Percentiles rank a stretch among this genome's conserved stretches.
Conservation (phyloP, 169 alveolate genomes). For the Plasmodium ovale region DNA sequence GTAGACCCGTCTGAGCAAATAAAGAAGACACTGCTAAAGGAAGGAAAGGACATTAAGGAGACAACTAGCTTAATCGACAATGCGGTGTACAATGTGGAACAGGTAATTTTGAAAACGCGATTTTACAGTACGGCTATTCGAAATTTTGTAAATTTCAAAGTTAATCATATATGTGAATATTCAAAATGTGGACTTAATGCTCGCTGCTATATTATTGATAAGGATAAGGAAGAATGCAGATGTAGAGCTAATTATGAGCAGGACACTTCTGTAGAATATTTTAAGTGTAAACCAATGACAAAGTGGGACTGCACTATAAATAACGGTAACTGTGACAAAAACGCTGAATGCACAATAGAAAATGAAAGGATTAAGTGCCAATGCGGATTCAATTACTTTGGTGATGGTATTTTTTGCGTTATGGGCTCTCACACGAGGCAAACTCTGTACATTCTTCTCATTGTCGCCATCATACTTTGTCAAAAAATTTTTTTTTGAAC, state of each 20-base stretch:
- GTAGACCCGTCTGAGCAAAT: conserved; percentile 2
- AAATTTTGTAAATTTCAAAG: conserved; percentile 35
- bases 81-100: conserved; percentile 27
- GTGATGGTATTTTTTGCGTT: conserved; percentile 74
- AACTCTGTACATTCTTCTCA: conserved; percentile 7
- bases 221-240: conserved; percentile 61
- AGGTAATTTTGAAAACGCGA: conserved; percentile 13
- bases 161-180: conserved; percentile 47
- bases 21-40: conserved; percentile 9
- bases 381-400: conserved; percentile 26
- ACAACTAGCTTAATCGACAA: conserved; percentile 32
- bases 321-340: conserved; percentile 58
- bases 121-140: conserved; percentile 30
- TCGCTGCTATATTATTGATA: conserved; percentile 63
- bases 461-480: conserved; percentile 21
- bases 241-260: conserved; percentile 56
- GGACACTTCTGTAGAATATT: conserved; percentile 31
- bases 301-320: conserved; percentile 15
- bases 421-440: conserved; percentile 19
- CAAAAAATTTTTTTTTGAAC: conserved; percentile 29
- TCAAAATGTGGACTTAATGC: conserved; percentile 73
- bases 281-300: conserved; percentile 53
- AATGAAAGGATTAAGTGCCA: conserved; percentile 30
- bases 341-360: conserved; percentile 59
- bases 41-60: conserved; percentile 25